Evolutionary conservation across 257 asterid genomes (phyloP).

Genomic region (Ophiorrhiza pumila): DNA sequence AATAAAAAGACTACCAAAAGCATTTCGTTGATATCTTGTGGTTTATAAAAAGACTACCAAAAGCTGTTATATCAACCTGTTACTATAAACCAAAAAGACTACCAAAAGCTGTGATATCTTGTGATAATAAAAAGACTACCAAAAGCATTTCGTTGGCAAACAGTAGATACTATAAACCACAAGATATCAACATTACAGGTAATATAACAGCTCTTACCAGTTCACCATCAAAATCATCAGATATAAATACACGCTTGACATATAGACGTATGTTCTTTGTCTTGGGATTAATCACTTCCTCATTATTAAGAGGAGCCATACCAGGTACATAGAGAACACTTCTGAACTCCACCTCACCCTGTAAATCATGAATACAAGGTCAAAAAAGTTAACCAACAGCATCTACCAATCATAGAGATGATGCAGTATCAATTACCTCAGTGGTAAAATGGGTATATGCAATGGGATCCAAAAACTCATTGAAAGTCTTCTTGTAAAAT

Average conservation of each 20-base stretch:
- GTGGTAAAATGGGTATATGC: conserved; percentile 87
- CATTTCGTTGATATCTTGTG: no score
- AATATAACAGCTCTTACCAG: conserved; percentile 48
- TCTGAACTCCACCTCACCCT: conserved; percentile 99
- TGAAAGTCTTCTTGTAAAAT: conserved; percentile 90
- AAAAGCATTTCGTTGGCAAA: not conserved
- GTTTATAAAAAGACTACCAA: not conserved
- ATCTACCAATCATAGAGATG: conserved; percentile 8
- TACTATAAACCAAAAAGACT: no score
- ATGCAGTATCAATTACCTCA: conserved; percentile 52
- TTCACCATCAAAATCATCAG: conserved; percentile 99
- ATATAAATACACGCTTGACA: conserved; percentile 93
- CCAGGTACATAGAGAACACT: conserved; percentile 95
- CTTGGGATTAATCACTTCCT: conserved; percentile 91
- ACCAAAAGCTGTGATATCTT: not conserved
- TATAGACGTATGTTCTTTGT: conserved; percentile 87
- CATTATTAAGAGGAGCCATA: conserved; percentile 96
- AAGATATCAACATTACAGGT: not conserved
- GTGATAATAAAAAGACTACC: not conserved
- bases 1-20: not conserved
- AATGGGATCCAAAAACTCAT: conserved; percentile 90
- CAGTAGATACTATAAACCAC: not conserved
- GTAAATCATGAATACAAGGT: conserved; percentile 25
- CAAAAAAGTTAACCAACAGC: not conserved
- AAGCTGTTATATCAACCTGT: no score